These are phyloP conservation scores for Annulohypoxylon truncatum DNA, from an alignment of 2,329 filamentous ascomycete species.

Conservation along the genomic window DNA sequence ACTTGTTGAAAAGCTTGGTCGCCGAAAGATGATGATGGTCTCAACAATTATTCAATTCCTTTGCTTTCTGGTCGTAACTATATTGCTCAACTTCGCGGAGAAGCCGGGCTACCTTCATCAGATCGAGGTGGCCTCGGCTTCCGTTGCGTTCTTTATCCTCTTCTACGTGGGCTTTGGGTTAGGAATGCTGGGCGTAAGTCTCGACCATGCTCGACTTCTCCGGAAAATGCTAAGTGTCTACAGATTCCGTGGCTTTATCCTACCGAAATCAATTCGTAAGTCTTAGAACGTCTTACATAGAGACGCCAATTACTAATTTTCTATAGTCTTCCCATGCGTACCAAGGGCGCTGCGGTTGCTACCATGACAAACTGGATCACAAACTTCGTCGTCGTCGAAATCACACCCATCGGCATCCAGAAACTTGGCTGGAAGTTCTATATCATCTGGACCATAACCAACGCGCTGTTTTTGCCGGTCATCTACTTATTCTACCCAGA, in stretches of 20 bases:
- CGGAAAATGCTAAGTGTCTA: not conserved
- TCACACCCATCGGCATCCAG: constrained; percentile 49
- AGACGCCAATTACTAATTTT: constrained; percentile 2
- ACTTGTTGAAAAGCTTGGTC: constrained; percentile 48
- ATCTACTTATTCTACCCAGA: constrained; percentile 61
- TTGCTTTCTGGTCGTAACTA: constrained; percentile 48
- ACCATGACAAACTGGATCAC: constrained; percentile 54
- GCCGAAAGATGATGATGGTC: constrained; percentile 48
- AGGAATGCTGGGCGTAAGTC: constrained; percentile 48
- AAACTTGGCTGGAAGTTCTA: constrained; percentile 63
- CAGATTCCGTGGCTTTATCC: constrained; percentile 57
- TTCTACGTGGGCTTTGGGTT: constrained; percentile 50
- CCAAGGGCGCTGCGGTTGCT: constrained; percentile 53
- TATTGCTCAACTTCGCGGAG: constrained; percentile 44
- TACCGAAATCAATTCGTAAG: constrained; percentile 55
- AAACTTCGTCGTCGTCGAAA: constrained; percentile 51
- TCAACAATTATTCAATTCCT: constrained; percentile 46
- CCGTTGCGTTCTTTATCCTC: constrained; percentile 50
- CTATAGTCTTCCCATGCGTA: constrained; percentile 52
- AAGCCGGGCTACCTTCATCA: constrained; percentile 37
- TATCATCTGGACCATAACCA: constrained; percentile 61
- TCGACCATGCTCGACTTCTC: not conserved
- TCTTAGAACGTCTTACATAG: not conserved
- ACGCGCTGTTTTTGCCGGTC: constrained; percentile 56
- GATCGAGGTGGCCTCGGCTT: constrained; percentile 44